Percentiles rank a stretch among this genome's conserved stretches.
Conservation (phyloP, 805 yeast genomes). For the Lipomyces spencermartinsiae region DNA sequence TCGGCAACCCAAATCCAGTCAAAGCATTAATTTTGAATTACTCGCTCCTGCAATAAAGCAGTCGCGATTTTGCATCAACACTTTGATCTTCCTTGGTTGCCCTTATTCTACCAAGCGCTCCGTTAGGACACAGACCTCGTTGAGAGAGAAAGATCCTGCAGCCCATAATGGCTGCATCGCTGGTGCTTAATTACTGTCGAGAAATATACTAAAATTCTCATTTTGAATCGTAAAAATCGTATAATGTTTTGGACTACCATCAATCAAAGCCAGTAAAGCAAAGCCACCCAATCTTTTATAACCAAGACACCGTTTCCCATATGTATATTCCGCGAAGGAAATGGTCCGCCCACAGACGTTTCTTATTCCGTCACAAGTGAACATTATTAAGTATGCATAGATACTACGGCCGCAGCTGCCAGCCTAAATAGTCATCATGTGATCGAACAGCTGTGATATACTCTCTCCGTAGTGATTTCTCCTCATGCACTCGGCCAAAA, state of each 20-base stretch:
- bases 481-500: slow-evolving; percentile 97
- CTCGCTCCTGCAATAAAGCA: not conserved
- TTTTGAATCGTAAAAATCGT: not conserved
- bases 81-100: not conserved
- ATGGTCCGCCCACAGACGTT: not conserved
- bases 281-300: not conserved
- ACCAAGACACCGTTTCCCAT: not conserved
- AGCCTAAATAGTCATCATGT: slow-evolving; percentile 7
- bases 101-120: slow-evolving; percentile 39
- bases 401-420: not conserved
- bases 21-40: not conserved
- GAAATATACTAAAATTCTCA: not conserved
- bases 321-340: not conserved
- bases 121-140: slow-evolving; percentile 34
- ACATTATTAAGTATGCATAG: not conserved
- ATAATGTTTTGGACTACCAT: not conserved
- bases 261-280: not conserved
- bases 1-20: slow-evolving; percentile 2
- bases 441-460: slow-evolving; percentile 33
- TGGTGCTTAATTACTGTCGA: slow-evolving; percentile 15
- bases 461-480: slow-evolving; percentile 89
- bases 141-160: slow-evolving; percentile 33
- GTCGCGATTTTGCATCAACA: not conserved
- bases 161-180: slow-evolving; percentile 39
- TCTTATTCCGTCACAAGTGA: not conserved